Evolutionary conservation across 352 stramenopile genomes (phyloP).

Genomic region (Peronosclerospora sorghi): DNA sequence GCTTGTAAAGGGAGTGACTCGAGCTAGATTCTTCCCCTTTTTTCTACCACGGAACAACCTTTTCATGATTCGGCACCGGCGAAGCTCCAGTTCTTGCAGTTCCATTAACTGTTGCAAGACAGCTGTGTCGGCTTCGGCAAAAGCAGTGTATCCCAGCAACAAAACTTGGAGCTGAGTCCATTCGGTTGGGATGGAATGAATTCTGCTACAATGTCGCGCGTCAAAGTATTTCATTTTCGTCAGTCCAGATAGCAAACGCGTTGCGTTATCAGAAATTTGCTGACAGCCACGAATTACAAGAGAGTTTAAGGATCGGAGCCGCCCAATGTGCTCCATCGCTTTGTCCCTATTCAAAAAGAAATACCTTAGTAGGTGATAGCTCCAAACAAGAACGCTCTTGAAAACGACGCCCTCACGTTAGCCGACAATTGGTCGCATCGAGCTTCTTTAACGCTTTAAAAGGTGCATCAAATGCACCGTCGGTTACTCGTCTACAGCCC

Average conservation of each 20-base stretch:
- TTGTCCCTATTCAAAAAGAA: conserved; percentile 14
- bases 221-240: conserved; percentile 50
- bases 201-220: conserved; percentile 46
- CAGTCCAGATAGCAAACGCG: conserved; percentile 21
- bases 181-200: conserved; percentile 36
- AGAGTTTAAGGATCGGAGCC: conserved; percentile 24
- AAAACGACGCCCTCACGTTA: conserved; percentile 30
- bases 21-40: not conserved
- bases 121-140: conserved; percentile 48
- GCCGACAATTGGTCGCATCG: conserved; percentile 42
- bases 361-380: too few relatives aligned
- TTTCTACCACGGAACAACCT: conserved; percentile 18
- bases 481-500: conserved; percentile 41
- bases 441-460: conserved; percentile 34
- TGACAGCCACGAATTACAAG: conserved; percentile 39
- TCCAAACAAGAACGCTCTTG: too few relatives aligned
- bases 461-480: conserved; percentile 27
- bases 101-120: conserved; percentile 40
- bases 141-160: conserved; percentile 45
- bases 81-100: conserved; percentile 53
- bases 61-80: conserved; percentile 56
- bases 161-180: conserved; percentile 49
- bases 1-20: not conserved
- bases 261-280: conserved; percentile 23
- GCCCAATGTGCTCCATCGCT: conserved; percentile 22